phyloP scores from a whole-genome alignment of 352 stramenopile genomes.

The Pythium grandisporangium region DNA sequence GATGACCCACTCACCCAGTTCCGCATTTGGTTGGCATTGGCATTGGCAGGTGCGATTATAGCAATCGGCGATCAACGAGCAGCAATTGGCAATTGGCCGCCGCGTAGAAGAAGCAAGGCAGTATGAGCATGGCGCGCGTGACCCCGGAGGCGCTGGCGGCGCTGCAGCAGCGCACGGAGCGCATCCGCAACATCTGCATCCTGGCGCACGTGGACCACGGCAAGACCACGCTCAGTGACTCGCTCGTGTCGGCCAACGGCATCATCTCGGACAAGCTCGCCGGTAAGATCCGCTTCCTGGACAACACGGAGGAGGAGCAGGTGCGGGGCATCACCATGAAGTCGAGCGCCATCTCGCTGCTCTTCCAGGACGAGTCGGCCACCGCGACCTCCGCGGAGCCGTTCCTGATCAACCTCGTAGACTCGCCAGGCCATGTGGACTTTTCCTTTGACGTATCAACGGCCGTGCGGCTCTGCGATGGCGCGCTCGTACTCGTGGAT shows the following conservation, averaged over 20 bases:
- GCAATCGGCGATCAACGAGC: too few species aligned
- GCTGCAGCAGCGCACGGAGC: conserved; percentile 62
- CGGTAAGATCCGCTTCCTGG: conserved; percentile 93
- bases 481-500: conserved; percentile 93
- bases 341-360: conserved; percentile 91
- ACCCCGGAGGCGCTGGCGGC: conserved; percentile 38
- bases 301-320: conserved; percentile 93
- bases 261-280: conserved; percentile 96
- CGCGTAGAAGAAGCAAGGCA: too few species aligned
- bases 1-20: too few species aligned
- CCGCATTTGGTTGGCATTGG: too few species aligned
- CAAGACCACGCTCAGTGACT: conserved; percentile 91
- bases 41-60: too few species aligned
- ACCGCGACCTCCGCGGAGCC: conserved; percentile 12
- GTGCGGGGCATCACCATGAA: conserved; percentile 97
- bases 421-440: conserved; percentile 94
- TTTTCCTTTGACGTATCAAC: conserved; percentile 95
- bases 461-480: conserved; percentile 92
- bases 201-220: conserved; percentile 94
- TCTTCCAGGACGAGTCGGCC: conserved; percentile 69
- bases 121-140: conserved; percentile 19
- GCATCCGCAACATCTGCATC: conserved; percentile 94
- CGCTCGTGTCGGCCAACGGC: conserved; percentile 93
- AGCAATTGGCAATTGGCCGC: too few species aligned
- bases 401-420: conserved; percentile 94